Conservation (phyloP, 73 alveolate genomes). For the Paramecium sexaurelia region DNA sequence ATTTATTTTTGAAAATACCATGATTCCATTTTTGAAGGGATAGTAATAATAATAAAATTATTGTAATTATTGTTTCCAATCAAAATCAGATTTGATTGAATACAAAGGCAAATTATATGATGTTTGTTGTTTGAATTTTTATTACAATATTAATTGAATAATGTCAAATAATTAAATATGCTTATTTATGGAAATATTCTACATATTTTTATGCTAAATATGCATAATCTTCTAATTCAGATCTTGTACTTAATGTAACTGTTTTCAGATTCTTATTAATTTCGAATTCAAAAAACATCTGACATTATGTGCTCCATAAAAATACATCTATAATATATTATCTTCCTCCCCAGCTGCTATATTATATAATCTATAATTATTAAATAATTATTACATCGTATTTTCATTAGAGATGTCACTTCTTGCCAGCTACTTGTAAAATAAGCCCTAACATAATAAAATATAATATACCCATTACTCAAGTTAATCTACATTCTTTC, state of each 20-base stretch:
- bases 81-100: not conserved
- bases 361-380: slow-evolving; percentile 58
- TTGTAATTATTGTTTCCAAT: slow-evolving; percentile 26
- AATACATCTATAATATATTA: slow-evolving; percentile 48
- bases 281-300: slow-evolving; percentile 38
- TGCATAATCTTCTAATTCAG: slow-evolving; percentile 44
- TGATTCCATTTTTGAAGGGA: slow-evolving; percentile 2
- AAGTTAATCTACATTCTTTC: slow-evolving; percentile 57
- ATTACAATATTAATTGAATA: slow-evolving; percentile 2
- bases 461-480: slow-evolving; percentile 56
- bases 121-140: not conserved
- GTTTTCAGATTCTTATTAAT: slow-evolving; percentile 15
- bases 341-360: slow-evolving; percentile 68
- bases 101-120: not conserved
- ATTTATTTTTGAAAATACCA: slow-evolving; percentile 27
- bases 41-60: not conserved
- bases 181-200: slow-evolving; percentile 16
- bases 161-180: not conserved
- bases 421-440: slow-evolving; percentile 19
- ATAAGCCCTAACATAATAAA: slow-evolving; percentile 35
- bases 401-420: slow-evolving; percentile 49
- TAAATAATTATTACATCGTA: slow-evolving; percentile 41
- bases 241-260: not conserved
- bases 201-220: slow-evolving; percentile 14
- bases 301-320: slow-evolving; percentile 16